phyloP scores from a whole-genome alignment of 75 land plant species.

The Chamaecyparis obtusa region DNA sequence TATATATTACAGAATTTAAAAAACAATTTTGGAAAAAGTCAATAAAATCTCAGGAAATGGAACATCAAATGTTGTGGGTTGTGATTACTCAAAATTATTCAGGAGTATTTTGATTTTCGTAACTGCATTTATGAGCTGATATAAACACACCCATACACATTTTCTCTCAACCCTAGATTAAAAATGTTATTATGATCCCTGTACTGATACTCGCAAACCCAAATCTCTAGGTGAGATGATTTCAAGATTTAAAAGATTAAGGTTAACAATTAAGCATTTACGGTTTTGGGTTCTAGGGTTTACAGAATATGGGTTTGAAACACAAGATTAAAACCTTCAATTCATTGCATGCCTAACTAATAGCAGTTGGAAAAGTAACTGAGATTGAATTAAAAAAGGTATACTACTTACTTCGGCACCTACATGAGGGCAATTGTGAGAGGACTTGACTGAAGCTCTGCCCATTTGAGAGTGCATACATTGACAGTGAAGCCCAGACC shows the following conservation, averaged over 20 bases:
- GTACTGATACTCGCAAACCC: too few relatives aligned
- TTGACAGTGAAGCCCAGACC: conserved; percentile 79
- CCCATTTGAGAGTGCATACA: conserved; percentile 56
- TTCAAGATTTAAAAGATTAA: not conserved
- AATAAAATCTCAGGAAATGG: too few relatives aligned
- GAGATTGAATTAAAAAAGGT: not conserved
- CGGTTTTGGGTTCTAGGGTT: not conserved
- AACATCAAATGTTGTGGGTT: too few relatives aligned
- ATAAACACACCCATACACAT: not conserved
- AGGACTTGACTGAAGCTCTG: conserved; percentile 45
- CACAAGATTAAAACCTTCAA: not conserved
- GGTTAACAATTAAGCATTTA: too few relatives aligned
- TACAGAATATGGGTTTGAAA: not conserved
- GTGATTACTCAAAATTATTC: too few relatives aligned
- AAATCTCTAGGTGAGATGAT: too few relatives aligned
- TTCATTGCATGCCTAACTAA: not conserved
- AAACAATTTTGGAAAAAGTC: too few relatives aligned
- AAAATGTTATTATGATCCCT: too few relatives aligned
- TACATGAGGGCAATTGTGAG: conserved; percentile 89
- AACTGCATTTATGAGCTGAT: not conserved
- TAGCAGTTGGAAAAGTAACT: not conserved
- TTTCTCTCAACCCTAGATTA: too few relatives aligned
- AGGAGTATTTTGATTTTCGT: not conserved
- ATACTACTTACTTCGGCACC: conserved; percentile 43
- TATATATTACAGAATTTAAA: too few relatives aligned